A percentile compares a stretch with the other conserved stretches of the same genome.
These are phyloP conservation scores for Alternaria tenuissima DNA, from an alignment of 2,329 filamentous ascomycete species.

Conservation along the genomic window DNA sequence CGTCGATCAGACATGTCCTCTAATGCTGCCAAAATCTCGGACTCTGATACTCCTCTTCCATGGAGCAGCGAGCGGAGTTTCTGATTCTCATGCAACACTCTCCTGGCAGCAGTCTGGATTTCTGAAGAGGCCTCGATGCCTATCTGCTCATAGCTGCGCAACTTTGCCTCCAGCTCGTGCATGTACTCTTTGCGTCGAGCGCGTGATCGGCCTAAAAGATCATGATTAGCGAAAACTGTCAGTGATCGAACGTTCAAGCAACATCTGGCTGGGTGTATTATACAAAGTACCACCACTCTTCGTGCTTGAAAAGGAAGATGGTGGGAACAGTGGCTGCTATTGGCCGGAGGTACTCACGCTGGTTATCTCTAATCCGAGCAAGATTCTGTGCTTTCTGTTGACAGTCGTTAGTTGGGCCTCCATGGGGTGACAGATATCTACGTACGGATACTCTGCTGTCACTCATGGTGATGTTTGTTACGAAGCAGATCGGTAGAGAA, in stretches of 20 bases:
- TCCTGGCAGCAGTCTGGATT: conserved; percentile 73
- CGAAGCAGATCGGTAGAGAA: conserved; percentile 15
- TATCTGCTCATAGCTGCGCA: conserved; percentile 68
- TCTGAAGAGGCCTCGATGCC: conserved; percentile 75
- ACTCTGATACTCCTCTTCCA: conserved; percentile 65
- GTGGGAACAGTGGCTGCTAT: background rate
- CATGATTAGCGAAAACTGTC: conserved; percentile 15
- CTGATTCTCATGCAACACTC: conserved; percentile 74
- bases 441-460: conserved; percentile 36
- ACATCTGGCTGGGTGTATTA: background rate
- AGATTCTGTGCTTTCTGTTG: conserved; percentile 52
- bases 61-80: conserved; percentile 68
- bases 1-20: conserved; percentile 32
- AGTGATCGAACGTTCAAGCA: background rate
- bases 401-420: conserved; percentile 10
- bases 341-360: conserved; percentile 53
- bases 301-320: background rate
- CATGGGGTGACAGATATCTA: background rate
- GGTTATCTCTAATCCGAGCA: conserved; percentile 77
- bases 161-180: conserved; percentile 71
- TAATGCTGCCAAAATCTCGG: conserved; percentile 56
- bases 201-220: conserved; percentile 67
- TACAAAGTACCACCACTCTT: background rate
- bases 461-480: conserved; percentile 36
- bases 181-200: conserved; percentile 78